Base-by-base conservation (phyloP, 176 grass and related monocot genomes). In the Oryza australiensis region DNA sequence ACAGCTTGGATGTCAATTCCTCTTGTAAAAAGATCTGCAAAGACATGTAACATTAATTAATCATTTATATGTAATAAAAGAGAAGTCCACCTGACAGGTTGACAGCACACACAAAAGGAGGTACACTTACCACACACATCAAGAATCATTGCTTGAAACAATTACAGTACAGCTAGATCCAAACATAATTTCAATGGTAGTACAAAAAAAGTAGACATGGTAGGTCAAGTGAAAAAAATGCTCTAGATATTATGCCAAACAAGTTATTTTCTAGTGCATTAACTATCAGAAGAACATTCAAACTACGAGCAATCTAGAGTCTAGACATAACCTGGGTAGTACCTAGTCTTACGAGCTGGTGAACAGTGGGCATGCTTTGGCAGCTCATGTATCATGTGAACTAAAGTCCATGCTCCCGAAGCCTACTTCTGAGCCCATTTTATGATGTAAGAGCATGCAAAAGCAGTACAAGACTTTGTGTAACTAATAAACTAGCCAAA, bases 1-100 rank as follows among this genome's bases (percentile, higher is more conserved):
- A 97, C 94, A 71, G 94, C 94, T 78, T 97, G 94, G 53, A 97
- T 97, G 75, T 97, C 94, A 85, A 97, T 97, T 62, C 94, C 94
- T 83, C 94, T 93, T n/a, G 94, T 97, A 75, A 97, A 97, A 7
- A 97, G 91, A 90, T 97, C 94, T 97, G 76, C 90, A 83, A 75
- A 84, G 35, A 53, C 37, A 71, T 20, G 16, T 3, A 46, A 69
- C 22, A 4, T 69, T 13, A 74, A 43, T 76, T 20, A 37, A 33
- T 35, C 0, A 6, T 35, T 37, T 37, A 37, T 20, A 37, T 43
- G 29, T 82, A 23, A 53, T 5, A 41, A 37, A 37, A 37, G 11
- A 72, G 15, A 49, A 55, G 18, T 66, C 8, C 14, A 51, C 27
- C 42, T 12, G 7, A 18, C 14, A 40, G 43, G 43, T 14, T 43